Evolutionary conservation across 306 rosid genomes (phyloP).

Genomic region (Inga leiocalycina): DNA sequence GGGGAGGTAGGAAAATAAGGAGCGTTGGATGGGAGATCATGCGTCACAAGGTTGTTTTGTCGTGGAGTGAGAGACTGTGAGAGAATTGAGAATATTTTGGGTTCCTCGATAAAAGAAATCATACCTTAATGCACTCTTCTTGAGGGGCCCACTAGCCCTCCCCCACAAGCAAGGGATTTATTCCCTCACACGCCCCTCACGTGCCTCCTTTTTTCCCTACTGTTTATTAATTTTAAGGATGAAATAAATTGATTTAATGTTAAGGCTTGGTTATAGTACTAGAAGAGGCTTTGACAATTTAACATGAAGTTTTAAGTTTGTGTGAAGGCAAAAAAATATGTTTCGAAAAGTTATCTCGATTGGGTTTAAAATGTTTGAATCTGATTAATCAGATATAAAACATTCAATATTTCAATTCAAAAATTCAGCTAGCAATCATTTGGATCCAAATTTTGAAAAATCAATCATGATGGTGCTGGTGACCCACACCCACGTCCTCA

Average conservation of each 20-base stretch:
- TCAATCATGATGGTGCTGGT: neutral
- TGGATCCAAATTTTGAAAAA: neutral
- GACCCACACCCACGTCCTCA: neutral
- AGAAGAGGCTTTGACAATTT: too few species aligned
- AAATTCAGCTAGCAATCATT: neutral
- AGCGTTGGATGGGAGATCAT: slow-evolving; percentile 29
- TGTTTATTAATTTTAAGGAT: neutral
- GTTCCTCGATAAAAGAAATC: slow-evolving; percentile 62
- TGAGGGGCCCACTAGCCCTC: slow-evolving; percentile 52
- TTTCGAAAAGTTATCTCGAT: too few species aligned
- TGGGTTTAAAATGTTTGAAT: too few species aligned
- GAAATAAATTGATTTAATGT: neutral
- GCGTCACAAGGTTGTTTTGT: slow-evolving; percentile 20
- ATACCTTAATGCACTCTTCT: slow-evolving; percentile 57
- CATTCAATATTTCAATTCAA: neutral
- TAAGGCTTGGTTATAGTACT: too few species aligned
- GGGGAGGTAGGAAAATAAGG: neutral
- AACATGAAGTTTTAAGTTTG: too few species aligned
- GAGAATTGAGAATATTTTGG: slow-evolving; percentile 54
- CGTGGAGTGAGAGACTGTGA: slow-evolving; percentile 40
- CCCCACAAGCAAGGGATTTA: slow-evolving; percentile 70
- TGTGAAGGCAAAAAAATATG: too few species aligned
- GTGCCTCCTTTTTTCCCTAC: neutral
- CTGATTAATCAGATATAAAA: too few species aligned
- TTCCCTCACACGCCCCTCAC: slow-evolving; percentile 38